A percentile compares a stretch with the other conserved stretches of the same genome.
Evolutionary conservation across 371 early-diverging fungal genomes (phyloP).

Genomic region (Lichtheimia ornata): DNA sequence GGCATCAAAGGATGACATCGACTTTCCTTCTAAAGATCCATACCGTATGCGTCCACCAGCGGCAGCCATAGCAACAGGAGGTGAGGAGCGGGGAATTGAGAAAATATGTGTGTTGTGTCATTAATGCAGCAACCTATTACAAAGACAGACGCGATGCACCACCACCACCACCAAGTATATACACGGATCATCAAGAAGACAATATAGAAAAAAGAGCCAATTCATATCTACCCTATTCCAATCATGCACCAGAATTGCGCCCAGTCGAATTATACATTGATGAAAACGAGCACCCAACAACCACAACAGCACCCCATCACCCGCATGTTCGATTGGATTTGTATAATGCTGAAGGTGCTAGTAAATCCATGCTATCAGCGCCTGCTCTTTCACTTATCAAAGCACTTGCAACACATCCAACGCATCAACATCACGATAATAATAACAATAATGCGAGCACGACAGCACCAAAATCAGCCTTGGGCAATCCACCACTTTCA

Average conservation of each 20-base stretch:
- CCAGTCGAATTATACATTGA: constrained; percentile 2
- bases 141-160: not conserved
- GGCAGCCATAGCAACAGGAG: no score
- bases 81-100: no score
- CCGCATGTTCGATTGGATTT: constrained; percentile 2
- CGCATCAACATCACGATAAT: no score
- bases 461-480: no score
- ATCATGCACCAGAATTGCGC: constrained; percentile 23
- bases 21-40: not conserved
- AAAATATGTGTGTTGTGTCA: no score
- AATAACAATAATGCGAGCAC: no score
- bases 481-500: not conserved
- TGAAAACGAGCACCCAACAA: not conserved
- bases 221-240: constrained; percentile 38
- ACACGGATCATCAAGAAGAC: not conserved
- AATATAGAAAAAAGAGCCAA: not conserved
- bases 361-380: constrained; percentile 9
- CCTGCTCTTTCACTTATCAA: constrained; percentile 2
- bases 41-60: not conserved
- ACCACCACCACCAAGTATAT: not conserved
- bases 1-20: not conserved
- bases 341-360: constrained; percentile 3
- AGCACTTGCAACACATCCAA: not conserved
- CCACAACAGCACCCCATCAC: not conserved
- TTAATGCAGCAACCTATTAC: no score